Evolutionary conservation across 768 basidiomycete genomes (phyloP).

Genomic region (Boletus rubescentipes): DNA sequence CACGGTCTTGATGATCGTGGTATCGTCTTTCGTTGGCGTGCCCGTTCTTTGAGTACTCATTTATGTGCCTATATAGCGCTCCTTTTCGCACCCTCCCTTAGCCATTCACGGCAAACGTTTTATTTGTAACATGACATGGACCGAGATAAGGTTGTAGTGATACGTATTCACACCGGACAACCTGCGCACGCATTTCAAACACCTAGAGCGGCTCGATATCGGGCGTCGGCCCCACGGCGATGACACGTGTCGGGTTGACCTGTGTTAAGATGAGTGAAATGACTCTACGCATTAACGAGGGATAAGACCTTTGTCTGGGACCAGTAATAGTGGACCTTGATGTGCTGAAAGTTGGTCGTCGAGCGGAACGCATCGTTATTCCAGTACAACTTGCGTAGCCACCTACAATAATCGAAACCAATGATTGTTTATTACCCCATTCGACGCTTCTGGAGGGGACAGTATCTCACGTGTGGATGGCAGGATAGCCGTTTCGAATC

Average conservation of each 20-base stretch:
- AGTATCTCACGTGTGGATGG: constrained; percentile 53
- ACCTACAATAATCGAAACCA: constrained; percentile 39
- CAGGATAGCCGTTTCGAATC: constrained; percentile 86
- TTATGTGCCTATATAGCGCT: not conserved
- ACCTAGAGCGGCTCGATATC: constrained; percentile 59
- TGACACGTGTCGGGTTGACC: constrained; percentile 78
- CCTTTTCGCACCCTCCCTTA: not conserved
- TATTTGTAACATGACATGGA: not conserved
- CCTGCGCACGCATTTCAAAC: not conserved
- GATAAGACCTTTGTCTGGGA: constrained; percentile 26
- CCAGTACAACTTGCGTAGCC: constrained; percentile 92
- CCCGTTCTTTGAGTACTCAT: constrained; percentile 21
- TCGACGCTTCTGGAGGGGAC: not conserved
- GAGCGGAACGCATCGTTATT: constrained; percentile 82
- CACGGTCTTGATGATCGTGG: constrained; percentile 25
- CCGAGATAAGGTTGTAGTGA: constrained; percentile 4
- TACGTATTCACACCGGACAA: not conserved
- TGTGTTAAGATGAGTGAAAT: constrained; percentile 29
- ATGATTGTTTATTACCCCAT: not conserved
- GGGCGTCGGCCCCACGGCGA: constrained; percentile 73
- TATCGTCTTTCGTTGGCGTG: constrained; percentile 27
- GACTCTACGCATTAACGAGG: not conserved
- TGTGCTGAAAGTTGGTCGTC: constrained; percentile 85
- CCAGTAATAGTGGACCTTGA: constrained; percentile 45
- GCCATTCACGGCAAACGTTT: not conserved